Evolutionary conservation across 306 rosid species (phyloP).

Genomic region (Luffa acutangula): DNA sequence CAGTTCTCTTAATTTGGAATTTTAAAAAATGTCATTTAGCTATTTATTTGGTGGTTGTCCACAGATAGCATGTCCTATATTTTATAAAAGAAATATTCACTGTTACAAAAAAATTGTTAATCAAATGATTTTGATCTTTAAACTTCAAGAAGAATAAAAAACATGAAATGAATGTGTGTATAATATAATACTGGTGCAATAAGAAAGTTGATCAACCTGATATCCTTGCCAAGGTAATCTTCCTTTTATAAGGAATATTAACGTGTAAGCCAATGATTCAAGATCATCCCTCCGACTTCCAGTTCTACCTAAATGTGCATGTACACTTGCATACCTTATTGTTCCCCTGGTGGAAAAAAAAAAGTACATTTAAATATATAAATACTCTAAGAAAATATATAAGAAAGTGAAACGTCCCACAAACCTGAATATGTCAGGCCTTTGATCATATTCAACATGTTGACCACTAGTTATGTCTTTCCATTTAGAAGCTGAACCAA

Average conservation of each 20-base stretch:
- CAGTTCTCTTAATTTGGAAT: background rate
- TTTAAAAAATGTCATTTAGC: background rate
- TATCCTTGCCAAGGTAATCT: conserved; percentile 98
- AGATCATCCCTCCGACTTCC: conserved; percentile 95
- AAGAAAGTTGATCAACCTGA: conserved; percentile 42
- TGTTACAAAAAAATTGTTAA: background rate
- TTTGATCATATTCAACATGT: conserved; percentile 88
- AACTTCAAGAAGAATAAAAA: background rate
- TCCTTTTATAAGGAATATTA: conserved; percentile 84
- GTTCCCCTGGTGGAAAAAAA: conserved; percentile 57
- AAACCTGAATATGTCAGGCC: conserved; percentile 93
- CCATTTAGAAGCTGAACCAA: conserved; percentile 81
- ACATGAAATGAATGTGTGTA: background rate
- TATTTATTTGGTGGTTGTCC: background rate
- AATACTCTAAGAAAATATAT: background rate
- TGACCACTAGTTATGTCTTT: conserved; percentile 73
- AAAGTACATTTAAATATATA: conserved; percentile 5
- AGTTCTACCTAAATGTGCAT: conserved; percentile 93
- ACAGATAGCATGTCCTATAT: background rate
- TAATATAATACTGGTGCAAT: background rate
- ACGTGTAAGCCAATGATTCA: conserved; percentile 82
- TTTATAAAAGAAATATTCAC: background rate
- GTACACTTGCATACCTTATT: conserved; percentile 91
- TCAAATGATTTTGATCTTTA: background rate
- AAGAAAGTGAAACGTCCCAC: conserved; percentile 2